Conservation (phyloP, 331 rosid genomes). For the Arachis monticola region DNA sequence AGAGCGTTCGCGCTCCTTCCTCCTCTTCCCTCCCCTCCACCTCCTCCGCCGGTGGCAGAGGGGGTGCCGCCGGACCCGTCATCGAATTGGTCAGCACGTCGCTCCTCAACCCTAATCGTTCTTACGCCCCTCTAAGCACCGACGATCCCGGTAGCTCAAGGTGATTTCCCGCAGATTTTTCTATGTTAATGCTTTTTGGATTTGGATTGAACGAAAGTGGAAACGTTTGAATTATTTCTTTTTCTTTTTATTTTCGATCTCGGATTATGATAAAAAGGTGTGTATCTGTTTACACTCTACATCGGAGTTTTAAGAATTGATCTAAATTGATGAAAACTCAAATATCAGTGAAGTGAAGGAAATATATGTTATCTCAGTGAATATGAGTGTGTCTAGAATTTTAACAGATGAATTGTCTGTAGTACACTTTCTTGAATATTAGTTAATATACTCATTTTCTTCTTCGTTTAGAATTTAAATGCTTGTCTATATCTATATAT, state of each 20-base stretch:
- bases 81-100: constrained; percentile 88
- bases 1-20: constrained; percentile 78
- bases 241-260: background rate
- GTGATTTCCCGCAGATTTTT: constrained; percentile 51
- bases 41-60: constrained; percentile 44
- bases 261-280: background rate
- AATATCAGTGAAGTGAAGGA: constrained; percentile 20
- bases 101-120: constrained; percentile 77
- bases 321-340: constrained; percentile 5
- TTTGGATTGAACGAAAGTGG: constrained; percentile 37
- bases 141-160: constrained; percentile 93
- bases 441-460: background rate
- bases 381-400: constrained; percentile 2
- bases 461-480: background rate
- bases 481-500: background rate
- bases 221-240: constrained; percentile 15
- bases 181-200: background rate
- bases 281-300: no score
- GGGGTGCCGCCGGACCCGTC: constrained; percentile 64
- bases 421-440: constrained; percentile 10
- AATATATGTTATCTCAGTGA: background rate
- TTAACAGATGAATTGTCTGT: constrained; percentile 14
- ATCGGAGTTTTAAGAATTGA: constrained; percentile 13
- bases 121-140: constrained; percentile 85
- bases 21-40: constrained; percentile 51